Evolutionary conservation across 129 eudicot genomes (phyloP).

Genomic region (Ambrosia artemisiifolia): DNA sequence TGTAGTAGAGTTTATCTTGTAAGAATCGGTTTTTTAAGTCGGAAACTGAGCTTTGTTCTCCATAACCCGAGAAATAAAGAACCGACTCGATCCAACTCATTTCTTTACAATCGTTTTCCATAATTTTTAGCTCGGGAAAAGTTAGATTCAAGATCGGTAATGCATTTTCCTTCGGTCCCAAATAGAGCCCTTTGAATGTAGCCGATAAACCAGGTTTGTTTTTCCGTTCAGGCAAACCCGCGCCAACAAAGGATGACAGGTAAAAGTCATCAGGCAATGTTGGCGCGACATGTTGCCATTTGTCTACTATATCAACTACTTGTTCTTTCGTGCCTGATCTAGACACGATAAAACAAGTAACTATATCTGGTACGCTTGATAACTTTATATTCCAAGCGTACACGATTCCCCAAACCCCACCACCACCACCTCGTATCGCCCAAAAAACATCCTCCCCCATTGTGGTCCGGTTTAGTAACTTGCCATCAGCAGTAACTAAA

Average conservation of each 20-base stretch:
- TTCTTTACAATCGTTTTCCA: conserved; percentile 47
- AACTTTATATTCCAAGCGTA: conserved; percentile 67
- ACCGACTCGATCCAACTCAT: conserved; percentile 80
- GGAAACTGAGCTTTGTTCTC: conserved; percentile 16
- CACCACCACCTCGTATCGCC: conserved; percentile 92
- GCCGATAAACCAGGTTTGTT: conserved; percentile 34
- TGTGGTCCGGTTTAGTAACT: conserved; percentile 40
- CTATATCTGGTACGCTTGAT: conserved; percentile 45
- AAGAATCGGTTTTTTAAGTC: conserved; percentile 41
- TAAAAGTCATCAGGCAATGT: conserved; percentile 43
- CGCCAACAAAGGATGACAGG: conserved; percentile 41
- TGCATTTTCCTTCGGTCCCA: conserved; percentile 49
- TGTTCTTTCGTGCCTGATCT: conserved; percentile 36
- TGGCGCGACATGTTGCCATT: conserved; percentile 68
- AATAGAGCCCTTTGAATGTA: conserved; percentile 53
- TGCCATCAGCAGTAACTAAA: conserved; percentile 54
- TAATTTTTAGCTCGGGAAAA: conserved; percentile 51
- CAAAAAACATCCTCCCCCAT: conserved; percentile 97
- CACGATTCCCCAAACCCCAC: conserved; percentile 67
- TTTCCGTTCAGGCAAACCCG: conserved; percentile 38
- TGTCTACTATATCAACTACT: conserved; percentile 42
- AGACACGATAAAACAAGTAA: conserved; percentile 54
- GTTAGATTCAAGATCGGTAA: conserved; percentile 21
- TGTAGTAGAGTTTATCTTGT: conserved; percentile 44
- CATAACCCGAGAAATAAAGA: conserved; percentile 56